A percentile compares a stretch with the other conserved stretches of the same genome.
phyloP scores from a whole-genome alignment of 2,329 filamentous ascomycete species.

The Fusarium globosum region DNA sequence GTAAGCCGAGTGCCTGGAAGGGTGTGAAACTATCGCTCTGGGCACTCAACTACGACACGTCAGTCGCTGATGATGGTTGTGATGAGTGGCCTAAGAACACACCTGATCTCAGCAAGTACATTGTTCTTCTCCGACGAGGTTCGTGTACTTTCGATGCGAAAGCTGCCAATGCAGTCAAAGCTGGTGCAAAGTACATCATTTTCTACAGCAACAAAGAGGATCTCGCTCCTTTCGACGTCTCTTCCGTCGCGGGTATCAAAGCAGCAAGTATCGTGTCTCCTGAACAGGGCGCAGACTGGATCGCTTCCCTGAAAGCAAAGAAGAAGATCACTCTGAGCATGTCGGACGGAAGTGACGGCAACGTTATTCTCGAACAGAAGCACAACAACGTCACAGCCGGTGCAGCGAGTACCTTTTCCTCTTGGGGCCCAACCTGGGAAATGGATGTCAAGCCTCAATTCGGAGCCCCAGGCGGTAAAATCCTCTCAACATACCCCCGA shows the following conservation, averaged over 20 bases:
- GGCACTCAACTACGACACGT: slow-evolving; percentile 61
- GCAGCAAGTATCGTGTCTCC: slow-evolving; percentile 57
- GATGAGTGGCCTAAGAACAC: slow-evolving; percentile 61
- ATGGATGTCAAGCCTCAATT: slow-evolving; percentile 67
- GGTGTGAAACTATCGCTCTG: slow-evolving; percentile 62
- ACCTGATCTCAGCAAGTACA: slow-evolving; percentile 65
- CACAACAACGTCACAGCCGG: slow-evolving; percentile 61
- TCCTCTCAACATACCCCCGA: slow-evolving; percentile 67
- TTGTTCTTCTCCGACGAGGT: slow-evolving; percentile 71
- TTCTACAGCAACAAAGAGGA: slow-evolving; percentile 67
- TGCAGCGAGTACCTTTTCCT: slow-evolving; percentile 63
- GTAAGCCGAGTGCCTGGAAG: slow-evolving; percentile 56
- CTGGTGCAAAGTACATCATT: slow-evolving; percentile 70
- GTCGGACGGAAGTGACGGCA: slow-evolving; percentile 53
- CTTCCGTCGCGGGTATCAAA: slow-evolving; percentile 46
- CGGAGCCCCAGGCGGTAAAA: slow-evolving; percentile 66
- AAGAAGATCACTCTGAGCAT: slow-evolving; percentile 58
- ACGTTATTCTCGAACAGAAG: slow-evolving; percentile 48
- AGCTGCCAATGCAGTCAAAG: slow-evolving; percentile 61
- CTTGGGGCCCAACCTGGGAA: slow-evolving; percentile 72
- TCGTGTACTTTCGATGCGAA: slow-evolving; percentile 67
- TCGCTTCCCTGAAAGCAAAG: slow-evolving; percentile 56
- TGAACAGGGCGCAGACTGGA: slow-evolving; percentile 57
- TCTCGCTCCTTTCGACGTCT: slow-evolving; percentile 50
- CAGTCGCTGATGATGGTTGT: slow-evolving; percentile 63